Base-by-base conservation (phyloP, 192 early-diverging fungal species). In the Umbelopsis vinacea region DNA sequence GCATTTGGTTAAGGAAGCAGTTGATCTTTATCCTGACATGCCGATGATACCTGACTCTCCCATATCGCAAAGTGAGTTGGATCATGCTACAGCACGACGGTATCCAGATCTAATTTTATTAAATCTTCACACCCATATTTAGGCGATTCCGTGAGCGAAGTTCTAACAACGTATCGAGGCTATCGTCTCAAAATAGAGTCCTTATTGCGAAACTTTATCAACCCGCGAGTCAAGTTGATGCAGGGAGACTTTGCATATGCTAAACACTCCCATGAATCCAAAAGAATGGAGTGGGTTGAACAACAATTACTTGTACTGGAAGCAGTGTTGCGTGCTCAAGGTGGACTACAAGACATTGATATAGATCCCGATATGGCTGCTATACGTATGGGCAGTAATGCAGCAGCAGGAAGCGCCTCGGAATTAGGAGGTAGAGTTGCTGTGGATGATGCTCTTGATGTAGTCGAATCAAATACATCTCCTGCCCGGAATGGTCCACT, bases 221-320 rank as follows among this genome's bases (percentile, higher is more conserved):
- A 77, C 19, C 76, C 76, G 17, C 26, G 76, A 35, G 23, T 77
- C 14, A 68, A 73, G 35, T 50, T 69, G 23, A 50, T 77, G 33
- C 71, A 77, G 24, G 69, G 67, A 45, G 67, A 77, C 45, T 22
- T 77, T 2, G 35, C 71, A 0, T 69, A 73, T 15, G 46, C 68
- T 2, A 46, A 52, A 22, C 73, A 73, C 24, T 72, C 69, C n/a
- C 67, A 73, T 35, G 76, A 72, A 24, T 67, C 72, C 66, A 73
- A 68, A 45, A 45, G 68, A 52, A 73, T 77, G 50, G 76, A 77
- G 57, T 77, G 76, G 76, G 66, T 77, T 19, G 76, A 77, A 53
- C 76, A 69, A 19, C 76, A 77, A 52, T 52, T 77, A n/a, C 69
- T 63, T 7, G 46, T 73, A 17, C 23, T 77, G 15, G 71, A 73